Evolutionary conservation across 1,284 basidiomycete genomes (phyloP).

Genomic region (Cystobasidium slooffiae): DNA sequence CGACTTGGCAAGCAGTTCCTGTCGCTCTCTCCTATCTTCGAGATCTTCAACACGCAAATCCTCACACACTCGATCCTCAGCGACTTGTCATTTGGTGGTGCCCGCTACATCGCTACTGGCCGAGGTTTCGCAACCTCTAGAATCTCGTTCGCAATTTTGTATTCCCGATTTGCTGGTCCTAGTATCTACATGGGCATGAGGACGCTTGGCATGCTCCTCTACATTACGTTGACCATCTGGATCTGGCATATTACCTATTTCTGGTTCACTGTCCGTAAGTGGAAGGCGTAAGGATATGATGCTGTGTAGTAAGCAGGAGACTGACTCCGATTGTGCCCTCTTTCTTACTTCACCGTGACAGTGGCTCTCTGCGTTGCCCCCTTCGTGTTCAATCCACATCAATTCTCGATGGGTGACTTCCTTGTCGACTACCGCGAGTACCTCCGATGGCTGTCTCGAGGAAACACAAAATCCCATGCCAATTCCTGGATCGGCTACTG

Average conservation of each 20-base stretch:
- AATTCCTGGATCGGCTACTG: conserved; percentile 99
- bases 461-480: conserved; percentile 79
- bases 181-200: conserved; percentile 95
- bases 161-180: conserved; percentile 93
- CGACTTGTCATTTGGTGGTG: conserved; percentile 93
- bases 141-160: conserved; percentile 88
- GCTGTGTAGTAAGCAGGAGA: background rate
- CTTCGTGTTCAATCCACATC: conserved; percentile 96
- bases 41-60: conserved; percentile 95
- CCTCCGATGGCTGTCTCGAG: conserved; percentile 94
- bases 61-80: conserved; percentile 93
- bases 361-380: conserved; percentile 85
- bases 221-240: conserved; percentile 86
- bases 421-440: conserved; percentile 96
- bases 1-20: conserved; percentile 89
- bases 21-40: conserved; percentile 91
- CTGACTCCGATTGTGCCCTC: background rate
- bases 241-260: conserved; percentile 75
- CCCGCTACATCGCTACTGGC: conserved; percentile 97
- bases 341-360: conserved; percentile 65
- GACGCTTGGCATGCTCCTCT: conserved; percentile 84
- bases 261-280: conserved; percentile 64
- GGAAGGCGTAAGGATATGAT: background rate
- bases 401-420: conserved; percentile 92
- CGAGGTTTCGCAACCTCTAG: conserved; percentile 94